A percentile compares a stretch with the other conserved stretches of the same genome.
phyloP scores from a whole-genome alignment of 1,139 yeast species.

The Torulaspora globosa region DNA sequence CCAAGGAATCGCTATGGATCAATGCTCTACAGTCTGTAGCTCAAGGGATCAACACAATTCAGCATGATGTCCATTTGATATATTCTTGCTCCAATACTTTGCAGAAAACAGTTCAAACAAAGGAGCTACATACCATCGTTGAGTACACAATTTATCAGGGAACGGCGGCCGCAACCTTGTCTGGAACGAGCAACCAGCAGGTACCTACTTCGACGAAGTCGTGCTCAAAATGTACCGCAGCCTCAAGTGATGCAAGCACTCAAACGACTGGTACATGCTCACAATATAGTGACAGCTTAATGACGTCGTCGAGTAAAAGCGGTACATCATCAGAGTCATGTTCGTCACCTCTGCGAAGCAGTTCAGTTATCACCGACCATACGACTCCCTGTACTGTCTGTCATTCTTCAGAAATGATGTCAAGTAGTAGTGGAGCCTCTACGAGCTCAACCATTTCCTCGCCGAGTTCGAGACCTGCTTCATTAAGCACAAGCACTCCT shows the following conservation, averaged over 20 bases:
- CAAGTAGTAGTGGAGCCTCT: neutral
- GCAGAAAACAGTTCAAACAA: constrained; percentile 22
- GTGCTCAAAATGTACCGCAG: constrained; percentile 2
- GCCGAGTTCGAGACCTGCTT: neutral
- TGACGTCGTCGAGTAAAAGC: neutral
- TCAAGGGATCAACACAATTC: constrained; percentile 22
- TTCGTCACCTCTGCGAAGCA: neutral
- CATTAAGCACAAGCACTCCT: neutral
- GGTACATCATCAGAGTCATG: neutral
- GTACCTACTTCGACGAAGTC: neutral
- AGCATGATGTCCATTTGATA: constrained; percentile 24
- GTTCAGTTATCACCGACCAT: too few relatives aligned
- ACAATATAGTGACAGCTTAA: neutral
- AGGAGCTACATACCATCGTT: constrained; percentile 18
- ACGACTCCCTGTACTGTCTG: constrained; percentile 2
- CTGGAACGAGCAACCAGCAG: constrained; percentile 3
- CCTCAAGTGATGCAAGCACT: neutral
- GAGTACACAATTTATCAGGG: constrained; percentile 25
- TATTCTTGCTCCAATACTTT: constrained; percentile 31
- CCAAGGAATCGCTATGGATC: constrained; percentile 29
- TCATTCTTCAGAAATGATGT: neutral
- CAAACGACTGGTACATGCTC: neutral
- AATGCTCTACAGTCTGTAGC: constrained; percentile 31
- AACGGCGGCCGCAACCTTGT: constrained; percentile 14
- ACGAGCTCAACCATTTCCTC: neutral